phyloP scores from a whole-genome alignment of 257 asterid species.

The Henckelia pumila region DNA sequence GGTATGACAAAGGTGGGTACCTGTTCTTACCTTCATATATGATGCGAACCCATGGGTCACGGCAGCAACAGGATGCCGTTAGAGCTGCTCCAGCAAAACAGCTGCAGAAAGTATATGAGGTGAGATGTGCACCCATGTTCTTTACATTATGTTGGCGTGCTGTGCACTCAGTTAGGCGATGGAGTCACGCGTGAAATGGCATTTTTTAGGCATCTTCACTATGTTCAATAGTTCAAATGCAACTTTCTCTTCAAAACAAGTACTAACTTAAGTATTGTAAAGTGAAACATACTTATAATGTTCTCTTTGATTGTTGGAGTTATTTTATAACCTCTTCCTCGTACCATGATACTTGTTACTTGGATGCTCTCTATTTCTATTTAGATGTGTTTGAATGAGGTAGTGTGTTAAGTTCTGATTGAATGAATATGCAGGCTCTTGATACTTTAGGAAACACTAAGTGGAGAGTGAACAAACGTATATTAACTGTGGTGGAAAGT shows the following conservation, averaged over 20 bases:
- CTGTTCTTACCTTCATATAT: slow-evolving; percentile 86
- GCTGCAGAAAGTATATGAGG: slow-evolving; percentile 90
- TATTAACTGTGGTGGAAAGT: slow-evolving; percentile 75
- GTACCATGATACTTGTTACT: slow-evolving; percentile 21
- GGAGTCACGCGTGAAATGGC: slow-evolving; percentile 6
- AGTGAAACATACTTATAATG: slow-evolving; percentile 2
- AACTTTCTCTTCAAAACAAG: background rate
- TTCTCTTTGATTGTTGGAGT: slow-evolving; percentile 19
- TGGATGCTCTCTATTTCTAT: slow-evolving; percentile 5
- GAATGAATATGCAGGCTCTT: slow-evolving; percentile 73
- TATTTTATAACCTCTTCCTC: slow-evolving; percentile 16
- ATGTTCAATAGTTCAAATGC: slow-evolving; percentile 14
- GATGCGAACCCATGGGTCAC: slow-evolving; percentile 95
- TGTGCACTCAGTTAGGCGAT: slow-evolving; percentile 12
- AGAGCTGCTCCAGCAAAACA: slow-evolving; percentile 61
- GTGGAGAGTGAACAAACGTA: slow-evolving; percentile 87
- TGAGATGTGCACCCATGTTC: slow-evolving; percentile 30
- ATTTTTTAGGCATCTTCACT: slow-evolving; percentile 17
- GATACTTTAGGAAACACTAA: slow-evolving; percentile 89
- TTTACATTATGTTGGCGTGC: slow-evolving; percentile 14
- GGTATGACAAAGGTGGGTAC: slow-evolving; percentile 95
- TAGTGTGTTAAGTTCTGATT: slow-evolving; percentile 15
- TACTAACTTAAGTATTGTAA: slow-evolving; percentile 8
- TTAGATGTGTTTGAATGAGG: slow-evolving; percentile 18
- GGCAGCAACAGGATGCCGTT: slow-evolving; percentile 73